phyloP scores from a whole-genome alignment of 192 early-diverging fungal genomes.

The Spizellomyces sp. region DNA sequence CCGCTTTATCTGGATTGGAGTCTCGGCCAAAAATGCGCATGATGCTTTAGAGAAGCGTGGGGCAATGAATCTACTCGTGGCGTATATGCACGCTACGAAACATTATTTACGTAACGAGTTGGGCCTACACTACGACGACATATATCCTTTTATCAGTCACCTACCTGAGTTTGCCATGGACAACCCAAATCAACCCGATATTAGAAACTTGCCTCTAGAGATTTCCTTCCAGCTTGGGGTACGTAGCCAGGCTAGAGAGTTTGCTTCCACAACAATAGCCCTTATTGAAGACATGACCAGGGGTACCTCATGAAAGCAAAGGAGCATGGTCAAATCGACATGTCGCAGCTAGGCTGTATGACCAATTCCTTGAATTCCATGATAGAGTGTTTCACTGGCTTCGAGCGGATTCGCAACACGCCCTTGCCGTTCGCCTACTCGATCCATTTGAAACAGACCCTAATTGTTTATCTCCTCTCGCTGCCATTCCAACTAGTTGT shows the following conservation, averaged over 20 bases:
- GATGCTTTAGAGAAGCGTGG: constrained; percentile 59
- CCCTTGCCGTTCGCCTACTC: constrained; percentile 87
- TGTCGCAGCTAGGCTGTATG: constrained; percentile 25
- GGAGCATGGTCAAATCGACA: constrained; percentile 24
- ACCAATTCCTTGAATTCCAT: constrained; percentile 19
- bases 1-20: constrained; percentile 74
- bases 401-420: constrained; percentile 81
- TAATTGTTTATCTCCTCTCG: constrained; percentile 65
- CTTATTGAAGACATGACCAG: background rate
- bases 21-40: constrained; percentile 20
- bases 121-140: constrained; percentile 67
- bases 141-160: constrained; percentile 63
- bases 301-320: constrained; percentile 14
- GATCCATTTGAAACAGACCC: constrained; percentile 67
- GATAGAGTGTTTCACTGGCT: constrained; percentile 46
- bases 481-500: constrained; percentile 82
- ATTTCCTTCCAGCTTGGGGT: constrained; percentile 39
- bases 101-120: constrained; percentile 81
- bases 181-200: constrained; percentile 16
- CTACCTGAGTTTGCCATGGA: constrained; percentile 59
- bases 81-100: constrained; percentile 77
- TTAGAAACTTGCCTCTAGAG: constrained; percentile 42
- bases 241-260: background rate
- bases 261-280: background rate
- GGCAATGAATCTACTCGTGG: constrained; percentile 79